A percentile compares a stretch with the other conserved stretches of the same genome.
phyloP scores from a whole-genome alignment of 31 red algal genomes.

The Endocladia muricata region DNA sequence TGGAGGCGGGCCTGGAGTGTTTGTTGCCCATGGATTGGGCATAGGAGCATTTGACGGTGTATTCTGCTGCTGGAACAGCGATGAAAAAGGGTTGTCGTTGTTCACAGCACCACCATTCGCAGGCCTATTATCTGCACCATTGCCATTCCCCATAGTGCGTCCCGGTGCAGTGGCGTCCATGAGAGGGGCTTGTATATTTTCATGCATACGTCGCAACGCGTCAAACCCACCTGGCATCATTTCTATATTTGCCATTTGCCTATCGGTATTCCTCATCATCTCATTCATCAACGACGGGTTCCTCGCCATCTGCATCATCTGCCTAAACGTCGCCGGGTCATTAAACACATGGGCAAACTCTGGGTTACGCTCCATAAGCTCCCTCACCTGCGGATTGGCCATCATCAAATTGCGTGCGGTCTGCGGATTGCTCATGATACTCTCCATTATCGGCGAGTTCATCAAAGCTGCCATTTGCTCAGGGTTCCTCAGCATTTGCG shows the following conservation, averaged over 20 bases:
- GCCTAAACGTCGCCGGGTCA: constrained; percentile 87
- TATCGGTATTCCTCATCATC: constrained; percentile 95
- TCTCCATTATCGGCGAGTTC: constrained; percentile 94
- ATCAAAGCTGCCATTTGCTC: constrained; percentile 87
- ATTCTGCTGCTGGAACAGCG: constrained; percentile 73
- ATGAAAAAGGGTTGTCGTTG: constrained; percentile 67
- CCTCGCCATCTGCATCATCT: constrained; percentile 95
- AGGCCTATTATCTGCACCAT: neutral
- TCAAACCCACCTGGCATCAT: constrained; percentile 99
- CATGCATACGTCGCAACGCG: constrained; percentile 93
- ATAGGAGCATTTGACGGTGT: constrained; percentile 73
- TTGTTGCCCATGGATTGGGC: constrained; percentile 87
- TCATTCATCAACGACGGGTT: constrained; percentile 95
- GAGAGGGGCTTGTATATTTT: constrained; percentile 91
- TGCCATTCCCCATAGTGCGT: neutral
- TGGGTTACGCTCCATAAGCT: constrained; percentile 92
- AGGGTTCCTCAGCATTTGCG: constrained; percentile 79
- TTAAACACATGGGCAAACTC: constrained; percentile 93
- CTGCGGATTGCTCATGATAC: constrained; percentile 94
- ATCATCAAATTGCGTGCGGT: constrained; percentile 87
- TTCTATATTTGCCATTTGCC: constrained; percentile 99
- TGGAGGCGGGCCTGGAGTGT: constrained; percentile 6
- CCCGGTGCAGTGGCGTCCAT: constrained; percentile 81
- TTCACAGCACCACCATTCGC: too few species aligned
- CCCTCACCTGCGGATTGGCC: constrained; percentile 92